Conservation (phyloP, 2,329 filamentous ascomycete species). For the Furcasterigmium furcatum region DNA sequence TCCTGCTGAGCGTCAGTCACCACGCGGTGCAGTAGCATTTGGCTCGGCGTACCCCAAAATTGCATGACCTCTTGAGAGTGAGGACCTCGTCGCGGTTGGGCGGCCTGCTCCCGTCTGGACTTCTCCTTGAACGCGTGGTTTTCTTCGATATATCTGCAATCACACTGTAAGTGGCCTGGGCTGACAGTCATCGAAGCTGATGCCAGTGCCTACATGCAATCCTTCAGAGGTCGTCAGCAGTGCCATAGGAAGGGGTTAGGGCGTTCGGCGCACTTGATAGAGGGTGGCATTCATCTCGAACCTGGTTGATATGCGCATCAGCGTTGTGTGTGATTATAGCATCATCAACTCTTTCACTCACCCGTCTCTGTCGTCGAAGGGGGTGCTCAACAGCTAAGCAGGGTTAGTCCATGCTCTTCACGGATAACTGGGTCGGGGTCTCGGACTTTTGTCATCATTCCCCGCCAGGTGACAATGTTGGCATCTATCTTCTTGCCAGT, state of each 20-base stretch:
- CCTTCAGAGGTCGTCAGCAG: slow-evolving; percentile 27
- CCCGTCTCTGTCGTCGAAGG: slow-evolving; percentile 80
- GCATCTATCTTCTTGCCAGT: slow-evolving; percentile 66
- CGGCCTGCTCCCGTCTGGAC: slow-evolving; percentile 56
- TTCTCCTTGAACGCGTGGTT: slow-evolving; percentile 71
- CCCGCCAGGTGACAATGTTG: slow-evolving; percentile 87
- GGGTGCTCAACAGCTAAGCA: slow-evolving; percentile 74
- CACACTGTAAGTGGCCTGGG: slow-evolving; percentile 11
- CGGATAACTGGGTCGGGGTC: background rate
- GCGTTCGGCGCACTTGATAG: slow-evolving; percentile 65
- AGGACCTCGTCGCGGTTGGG: slow-evolving; percentile 36
- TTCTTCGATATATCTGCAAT: slow-evolving; percentile 82
- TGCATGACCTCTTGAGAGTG: slow-evolving; percentile 77
- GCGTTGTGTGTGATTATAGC: too few species aligned
- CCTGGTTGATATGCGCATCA: too few species aligned
- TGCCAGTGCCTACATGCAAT: slow-evolving; percentile 42
- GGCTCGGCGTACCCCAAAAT: slow-evolving; percentile 70
- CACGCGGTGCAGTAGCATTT: background rate
- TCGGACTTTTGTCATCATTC: slow-evolving; percentile 99
- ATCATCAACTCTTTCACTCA: too few species aligned
- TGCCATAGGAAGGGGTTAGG: background rate
- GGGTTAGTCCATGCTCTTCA: background rate
- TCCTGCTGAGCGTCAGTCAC: slow-evolving; percentile 44
- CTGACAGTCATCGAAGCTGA: too few species aligned
- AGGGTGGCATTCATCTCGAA: slow-evolving; percentile 96